Percentiles rank a stretch among this genome's conserved stretches.
Evolutionary conservation across 345 rosid genomes (phyloP).

Genomic region (Boechera retrofracta): DNA sequence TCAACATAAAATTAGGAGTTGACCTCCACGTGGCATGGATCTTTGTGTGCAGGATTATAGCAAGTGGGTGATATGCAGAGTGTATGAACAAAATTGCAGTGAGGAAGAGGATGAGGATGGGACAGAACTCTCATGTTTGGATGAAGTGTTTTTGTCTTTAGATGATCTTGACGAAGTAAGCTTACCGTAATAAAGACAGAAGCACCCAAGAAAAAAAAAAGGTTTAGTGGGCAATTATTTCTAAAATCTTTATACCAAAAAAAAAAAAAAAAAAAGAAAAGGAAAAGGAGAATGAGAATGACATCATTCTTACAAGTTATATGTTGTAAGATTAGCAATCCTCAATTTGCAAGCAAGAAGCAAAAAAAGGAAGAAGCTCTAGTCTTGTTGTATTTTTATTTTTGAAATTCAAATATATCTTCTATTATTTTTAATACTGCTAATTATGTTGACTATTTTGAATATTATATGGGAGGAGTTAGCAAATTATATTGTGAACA

Average conservation of each 20-base stretch:
- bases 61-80: conserved; percentile 91
- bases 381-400: conserved; percentile 36
- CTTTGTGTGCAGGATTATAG: conserved; percentile 66
- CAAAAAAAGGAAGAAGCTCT: conserved; percentile 22
- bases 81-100: conserved; percentile 58
- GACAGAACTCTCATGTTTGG: conserved; percentile 86
- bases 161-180: conserved; percentile 96
- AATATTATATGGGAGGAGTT: background rate
- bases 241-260: conserved; percentile 38
- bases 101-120: conserved; percentile 58
- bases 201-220: conserved; percentile 35
- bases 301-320: conserved; percentile 45
- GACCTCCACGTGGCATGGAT: conserved; percentile 35
- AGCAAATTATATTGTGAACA: background rate
- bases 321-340: conserved; percentile 43
- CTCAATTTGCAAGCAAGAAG: conserved; percentile 38
- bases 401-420: conserved; percentile 22
- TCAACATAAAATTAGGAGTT: conserved; percentile 20
- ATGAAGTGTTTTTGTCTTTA: conserved; percentile 89
- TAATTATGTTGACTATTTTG: background rate
- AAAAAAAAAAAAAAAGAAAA: background rate
- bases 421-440: conserved; percentile 11
- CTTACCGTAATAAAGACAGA: conserved; percentile 56
- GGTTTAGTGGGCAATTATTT: conserved; percentile 47
- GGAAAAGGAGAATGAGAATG: conserved; percentile 32